Percentiles rank a stretch among this genome's conserved stretches.
phyloP scores from a whole-genome alignment of 148 eudicot species.

The Rhododendron henanense region DNA sequence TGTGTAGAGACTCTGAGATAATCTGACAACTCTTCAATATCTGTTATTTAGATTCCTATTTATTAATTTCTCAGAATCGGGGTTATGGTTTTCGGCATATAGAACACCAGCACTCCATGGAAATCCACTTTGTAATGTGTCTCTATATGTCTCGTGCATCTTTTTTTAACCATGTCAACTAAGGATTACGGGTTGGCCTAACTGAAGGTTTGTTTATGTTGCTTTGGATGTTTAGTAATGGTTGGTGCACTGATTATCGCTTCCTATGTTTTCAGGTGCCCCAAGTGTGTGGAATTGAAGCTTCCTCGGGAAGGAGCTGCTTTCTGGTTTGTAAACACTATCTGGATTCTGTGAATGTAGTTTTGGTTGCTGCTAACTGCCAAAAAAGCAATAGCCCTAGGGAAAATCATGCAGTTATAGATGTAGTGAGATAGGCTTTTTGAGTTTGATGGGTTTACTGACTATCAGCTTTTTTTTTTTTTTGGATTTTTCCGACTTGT shows the following conservation, averaged over 20 bases:
- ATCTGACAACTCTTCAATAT: not conserved
- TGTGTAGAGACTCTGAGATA: not conserved
- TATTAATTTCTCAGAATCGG: not conserved
- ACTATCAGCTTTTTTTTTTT: too few relatives aligned
- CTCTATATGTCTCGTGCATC: not conserved
- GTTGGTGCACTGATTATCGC: not conserved
- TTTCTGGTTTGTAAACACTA: conserved; percentile 59
- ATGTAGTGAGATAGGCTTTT: not conserved
- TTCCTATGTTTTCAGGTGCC: conserved; percentile 58
- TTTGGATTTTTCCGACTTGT: not conserved
- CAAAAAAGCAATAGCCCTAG: not conserved
- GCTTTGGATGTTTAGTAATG: not conserved
- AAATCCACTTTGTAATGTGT: not conserved
- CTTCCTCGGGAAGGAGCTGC: conserved; percentile 90
- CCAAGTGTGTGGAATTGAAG: conserved; percentile 85
- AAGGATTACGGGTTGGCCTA: not conserved
- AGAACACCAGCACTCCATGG: not conserved
- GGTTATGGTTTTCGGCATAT: not conserved
- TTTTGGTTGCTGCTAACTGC: not conserved
- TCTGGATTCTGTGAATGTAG: not conserved
- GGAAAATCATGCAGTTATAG: not conserved
- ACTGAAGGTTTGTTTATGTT: not conserved
- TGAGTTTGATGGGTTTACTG: not conserved
- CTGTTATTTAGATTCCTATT: not conserved
- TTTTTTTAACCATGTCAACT: not conserved